These are phyloP conservation scores for Metschnikowia anglica DNA, from an alignment of 805 yeast genomes.

Conservation along the genomic window DNA sequence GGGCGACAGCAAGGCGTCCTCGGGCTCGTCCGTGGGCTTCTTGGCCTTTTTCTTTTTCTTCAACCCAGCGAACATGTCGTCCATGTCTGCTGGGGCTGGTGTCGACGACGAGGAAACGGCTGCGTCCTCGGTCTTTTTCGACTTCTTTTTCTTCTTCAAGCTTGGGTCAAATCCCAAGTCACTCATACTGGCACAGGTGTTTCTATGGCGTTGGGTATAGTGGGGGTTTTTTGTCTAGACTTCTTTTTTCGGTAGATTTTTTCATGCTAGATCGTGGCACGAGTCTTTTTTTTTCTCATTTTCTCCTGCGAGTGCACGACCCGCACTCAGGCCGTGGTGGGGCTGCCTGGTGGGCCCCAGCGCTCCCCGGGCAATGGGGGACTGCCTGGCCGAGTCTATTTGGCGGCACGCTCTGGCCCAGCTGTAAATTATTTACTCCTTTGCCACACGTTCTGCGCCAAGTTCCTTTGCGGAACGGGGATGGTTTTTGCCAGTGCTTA, in stretches of 20 bases:
- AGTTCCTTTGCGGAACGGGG: too few species aligned
- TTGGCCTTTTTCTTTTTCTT: slow-evolving; percentile 56
- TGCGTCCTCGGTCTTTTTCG: slow-evolving; percentile 48
- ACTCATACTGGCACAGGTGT: too few species aligned
- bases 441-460: too few species aligned
- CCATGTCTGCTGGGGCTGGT: slow-evolving; percentile 37
- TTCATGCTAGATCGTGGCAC: slow-evolving; percentile 2
- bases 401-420: too few species aligned
- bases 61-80: slow-evolving; percentile 70
- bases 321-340: slow-evolving; percentile 1
- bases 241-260: slow-evolving; percentile 4
- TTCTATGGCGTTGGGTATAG: too few species aligned
- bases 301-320: slow-evolving; percentile 9
- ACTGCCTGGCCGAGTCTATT: too few species aligned
- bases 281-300: slow-evolving; percentile 3
- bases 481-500: too few species aligned
- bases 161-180: slow-evolving; percentile 72
- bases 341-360: too few species aligned
- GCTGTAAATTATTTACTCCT: too few species aligned
- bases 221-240: slow-evolving; percentile 1
- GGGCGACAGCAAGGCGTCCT: slow-evolving; percentile 16
- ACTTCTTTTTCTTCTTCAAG: slow-evolving; percentile 81
- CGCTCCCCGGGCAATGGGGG: neutral
- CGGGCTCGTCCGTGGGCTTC: slow-evolving; percentile 13
- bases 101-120: slow-evolving; percentile 27